Percentiles rank a stretch among this genome's conserved stretches.
Conservation (phyloP, 1,139 yeast species). For the Yamadazyma aaseri region DNA sequence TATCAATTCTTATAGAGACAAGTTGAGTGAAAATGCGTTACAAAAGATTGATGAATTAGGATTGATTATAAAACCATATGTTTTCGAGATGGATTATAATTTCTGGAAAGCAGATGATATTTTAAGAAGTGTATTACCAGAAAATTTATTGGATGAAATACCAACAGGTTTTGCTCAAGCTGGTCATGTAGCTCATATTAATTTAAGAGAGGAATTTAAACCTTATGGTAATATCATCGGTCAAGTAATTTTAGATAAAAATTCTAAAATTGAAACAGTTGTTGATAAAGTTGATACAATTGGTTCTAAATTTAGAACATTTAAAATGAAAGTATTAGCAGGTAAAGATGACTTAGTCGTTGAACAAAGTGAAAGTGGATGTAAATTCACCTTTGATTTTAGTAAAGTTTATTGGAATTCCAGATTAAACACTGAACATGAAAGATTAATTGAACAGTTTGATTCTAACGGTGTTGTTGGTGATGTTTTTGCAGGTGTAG, state of each 20-base stretch:
- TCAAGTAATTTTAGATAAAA: constrained; percentile 86
- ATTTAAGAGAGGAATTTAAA: constrained; percentile 78
- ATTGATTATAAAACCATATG: constrained; percentile 52
- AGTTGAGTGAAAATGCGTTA: constrained; percentile 43
- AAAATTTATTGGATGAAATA: constrained; percentile 61
- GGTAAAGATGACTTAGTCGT: constrained; percentile 75
- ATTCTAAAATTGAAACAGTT: constrained; percentile 74
- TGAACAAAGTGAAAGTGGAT: constrained; percentile 86
- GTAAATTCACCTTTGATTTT: constrained; percentile 84
- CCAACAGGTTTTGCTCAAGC: constrained; percentile 93
- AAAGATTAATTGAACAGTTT: constrained; percentile 65
- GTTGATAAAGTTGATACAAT: constrained; percentile 92
- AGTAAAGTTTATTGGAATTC: constrained; percentile 97
- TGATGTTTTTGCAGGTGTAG: constrained; percentile 98
- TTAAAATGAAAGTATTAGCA: constrained; percentile 90
- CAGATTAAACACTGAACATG: constrained; percentile 91
- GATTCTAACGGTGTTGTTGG: constrained; percentile 70
- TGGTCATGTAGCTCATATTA: constrained; percentile 95
- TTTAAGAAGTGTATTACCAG: constrained; percentile 73
- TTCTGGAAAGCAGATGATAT: constrained; percentile 92
- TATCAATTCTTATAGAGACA: constrained; percentile 33
- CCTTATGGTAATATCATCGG: constrained; percentile 84
- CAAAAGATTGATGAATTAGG: constrained; percentile 46
- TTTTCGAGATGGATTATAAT: constrained; percentile 60
- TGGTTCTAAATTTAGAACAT: constrained; percentile 85